Evolutionary conservation across 2,329 filamentous ascomycete species (phyloP).

Genomic region (Fusarium sp.): DNA sequence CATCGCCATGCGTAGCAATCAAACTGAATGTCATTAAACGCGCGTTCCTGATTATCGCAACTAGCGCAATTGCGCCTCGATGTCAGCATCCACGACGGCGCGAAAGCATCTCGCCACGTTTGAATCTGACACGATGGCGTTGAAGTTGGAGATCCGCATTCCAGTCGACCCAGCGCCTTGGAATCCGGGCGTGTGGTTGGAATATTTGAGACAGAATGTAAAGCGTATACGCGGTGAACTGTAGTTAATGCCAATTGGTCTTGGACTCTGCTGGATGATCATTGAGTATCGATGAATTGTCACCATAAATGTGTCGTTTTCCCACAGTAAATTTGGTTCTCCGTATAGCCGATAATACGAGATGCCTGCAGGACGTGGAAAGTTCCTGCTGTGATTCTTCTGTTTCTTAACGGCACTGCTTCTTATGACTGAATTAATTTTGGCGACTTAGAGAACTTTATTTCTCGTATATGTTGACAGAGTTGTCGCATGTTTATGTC

Average conservation of each 20-base stretch:
- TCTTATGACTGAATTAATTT: neutral
- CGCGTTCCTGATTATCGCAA: slow-evolving; percentile 10
- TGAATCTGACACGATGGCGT: neutral
- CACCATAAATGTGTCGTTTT: too few relatives aligned
- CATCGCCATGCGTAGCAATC: too few relatives aligned
- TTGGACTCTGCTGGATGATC: too few relatives aligned
- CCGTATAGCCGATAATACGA: neutral
- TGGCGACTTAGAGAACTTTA: neutral
- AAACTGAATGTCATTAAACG: neutral
- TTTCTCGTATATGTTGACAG: neutral
- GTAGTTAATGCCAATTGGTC: too few relatives aligned
- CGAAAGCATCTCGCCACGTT: slow-evolving; percentile 18
- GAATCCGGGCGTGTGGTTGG: neutral
- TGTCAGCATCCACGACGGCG: neutral
- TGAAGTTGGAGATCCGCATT: slow-evolving; percentile 3
- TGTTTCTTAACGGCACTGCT: neutral
- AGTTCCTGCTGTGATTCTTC: neutral
- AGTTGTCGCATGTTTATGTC: neutral
- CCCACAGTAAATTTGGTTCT: too few relatives aligned
- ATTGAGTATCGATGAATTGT: too few relatives aligned
- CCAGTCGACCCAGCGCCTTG: neutral
- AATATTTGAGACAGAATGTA: neutral
- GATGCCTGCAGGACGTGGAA: neutral
- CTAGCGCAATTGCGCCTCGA: neutral
- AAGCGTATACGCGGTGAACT: too few relatives aligned